Evolutionary conservation across 345 rosid species (phyloP).

Genomic region (Combretum micranthum): DNA sequence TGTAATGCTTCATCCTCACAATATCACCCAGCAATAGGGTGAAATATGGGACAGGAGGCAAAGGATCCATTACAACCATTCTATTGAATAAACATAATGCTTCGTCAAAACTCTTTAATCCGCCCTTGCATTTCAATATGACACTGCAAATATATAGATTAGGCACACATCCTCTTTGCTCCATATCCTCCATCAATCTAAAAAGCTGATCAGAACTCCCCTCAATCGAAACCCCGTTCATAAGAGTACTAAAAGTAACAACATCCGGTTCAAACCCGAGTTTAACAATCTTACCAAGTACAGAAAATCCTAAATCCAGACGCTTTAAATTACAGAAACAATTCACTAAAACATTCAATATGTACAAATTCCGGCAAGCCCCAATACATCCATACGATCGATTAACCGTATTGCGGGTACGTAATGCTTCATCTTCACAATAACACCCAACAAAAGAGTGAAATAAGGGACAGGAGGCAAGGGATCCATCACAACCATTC

Average conservation of each 20-base stretch:
- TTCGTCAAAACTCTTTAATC: no score
- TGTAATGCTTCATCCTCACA: conserved; percentile 3
- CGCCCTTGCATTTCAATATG: not conserved
- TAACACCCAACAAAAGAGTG: conserved; percentile 2
- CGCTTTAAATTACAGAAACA: conserved; percentile 1
- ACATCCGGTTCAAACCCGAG: not conserved
- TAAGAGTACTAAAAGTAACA: not conserved
- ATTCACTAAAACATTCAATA: not conserved
- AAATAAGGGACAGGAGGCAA: conserved; percentile 4
- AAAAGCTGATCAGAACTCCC: no score
- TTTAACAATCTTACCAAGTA: not conserved
- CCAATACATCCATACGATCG: not conserved
- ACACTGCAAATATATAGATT: not conserved
- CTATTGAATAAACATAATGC: not conserved
- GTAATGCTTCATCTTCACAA: conserved; percentile 5
- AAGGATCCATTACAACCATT: not conserved
- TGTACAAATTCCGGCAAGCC: not conserved
- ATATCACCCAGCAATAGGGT: conserved; percentile 4
- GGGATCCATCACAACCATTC: conserved; percentile 1
- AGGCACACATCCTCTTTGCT: no score
- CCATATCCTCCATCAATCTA: no score
- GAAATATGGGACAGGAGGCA: conserved; percentile 4
- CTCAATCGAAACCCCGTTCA: not conserved
- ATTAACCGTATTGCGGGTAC: not conserved
- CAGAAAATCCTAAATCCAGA: not conserved